Conservation (phyloP, 2,329 filamentous ascomycete genomes). For the Neophaeococcomyces mojaviensis region DNA sequence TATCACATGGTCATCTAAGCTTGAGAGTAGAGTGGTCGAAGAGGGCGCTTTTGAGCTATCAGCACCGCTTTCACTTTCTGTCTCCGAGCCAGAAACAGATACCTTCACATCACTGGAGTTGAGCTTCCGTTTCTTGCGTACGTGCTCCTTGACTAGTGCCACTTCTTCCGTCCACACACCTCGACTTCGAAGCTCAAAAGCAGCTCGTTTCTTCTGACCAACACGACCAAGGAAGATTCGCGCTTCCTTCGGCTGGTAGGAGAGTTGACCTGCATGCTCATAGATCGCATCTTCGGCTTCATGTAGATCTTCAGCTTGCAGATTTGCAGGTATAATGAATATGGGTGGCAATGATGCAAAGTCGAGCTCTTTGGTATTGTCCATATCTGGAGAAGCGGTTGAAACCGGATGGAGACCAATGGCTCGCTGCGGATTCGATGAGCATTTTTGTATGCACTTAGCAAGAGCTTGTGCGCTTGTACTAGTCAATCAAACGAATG, state of each 20-base stretch:
- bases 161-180: constrained; percentile 47
- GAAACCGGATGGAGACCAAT: too few relatives aligned
- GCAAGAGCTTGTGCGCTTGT: too few relatives aligned
- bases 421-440: too few relatives aligned
- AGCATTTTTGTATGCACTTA: too few relatives aligned
- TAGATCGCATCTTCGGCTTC: constrained; percentile 58
- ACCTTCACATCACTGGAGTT: not conserved
- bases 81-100: constrained; percentile 6
- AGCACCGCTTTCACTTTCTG: not conserved
- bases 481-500: too few relatives aligned
- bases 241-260: constrained; percentile 65
- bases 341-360: constrained; percentile 49
- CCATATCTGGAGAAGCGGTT: not conserved
- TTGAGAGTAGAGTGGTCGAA: constrained; percentile 8
- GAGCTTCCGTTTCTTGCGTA: constrained; percentile 10
- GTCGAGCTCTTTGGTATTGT: not conserved
- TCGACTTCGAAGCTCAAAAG: constrained; percentile 66
- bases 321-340: constrained; percentile 65
- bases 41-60: not conserved
- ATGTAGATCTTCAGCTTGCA: constrained; percentile 56
- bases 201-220: constrained; percentile 59
- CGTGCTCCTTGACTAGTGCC: constrained; percentile 7
- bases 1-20: constrained; percentile 33
- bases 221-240: constrained; percentile 68
- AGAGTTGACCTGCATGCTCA: constrained; percentile 49